Conservation (phyloP, 352 stramenopile genomes). For the Pythium pyrilobum region DNA sequence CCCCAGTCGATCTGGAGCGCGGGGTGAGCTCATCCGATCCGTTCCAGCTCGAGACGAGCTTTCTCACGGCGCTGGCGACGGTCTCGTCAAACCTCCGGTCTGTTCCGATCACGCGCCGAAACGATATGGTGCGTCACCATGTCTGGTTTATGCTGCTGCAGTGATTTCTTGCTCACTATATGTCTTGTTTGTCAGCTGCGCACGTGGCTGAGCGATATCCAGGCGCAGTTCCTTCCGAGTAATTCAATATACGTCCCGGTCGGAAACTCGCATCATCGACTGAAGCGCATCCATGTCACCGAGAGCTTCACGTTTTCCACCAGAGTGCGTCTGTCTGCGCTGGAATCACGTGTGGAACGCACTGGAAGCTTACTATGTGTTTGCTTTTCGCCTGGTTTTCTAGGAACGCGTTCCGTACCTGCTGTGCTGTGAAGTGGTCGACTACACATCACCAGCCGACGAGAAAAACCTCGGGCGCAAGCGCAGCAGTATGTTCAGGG, state of each 20-base stretch:
- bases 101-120: constrained; percentile 56
- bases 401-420: constrained; percentile 78
- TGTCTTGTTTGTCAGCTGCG: constrained; percentile 35
- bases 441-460: constrained; percentile 42
- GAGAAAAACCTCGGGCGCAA: constrained; percentile 35
- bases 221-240: constrained; percentile 64
- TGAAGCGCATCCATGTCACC: constrained; percentile 71
- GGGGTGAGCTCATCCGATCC: constrained; percentile 31
- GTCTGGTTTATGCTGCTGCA: too few relatives aligned
- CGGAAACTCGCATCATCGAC: constrained; percentile 65
- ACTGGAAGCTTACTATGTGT: too few relatives aligned
- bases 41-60: constrained; percentile 65
- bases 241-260: constrained; percentile 78
- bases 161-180: too few relatives aligned
- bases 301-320: constrained; percentile 86
- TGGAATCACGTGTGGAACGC: background rate
- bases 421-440: constrained; percentile 70
- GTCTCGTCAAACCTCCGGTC: constrained; percentile 69
- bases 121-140: constrained; percentile 65
- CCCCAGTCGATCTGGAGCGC: constrained; percentile 34
- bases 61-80: constrained; percentile 63
- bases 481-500: constrained; percentile 46
- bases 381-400: background rate
- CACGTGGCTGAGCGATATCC: constrained; percentile 56
- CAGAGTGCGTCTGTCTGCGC: constrained; percentile 20